Evolutionary conservation across 352 stramenopile species (phyloP).

Genomic region (Phytophthora idaei): DNA sequence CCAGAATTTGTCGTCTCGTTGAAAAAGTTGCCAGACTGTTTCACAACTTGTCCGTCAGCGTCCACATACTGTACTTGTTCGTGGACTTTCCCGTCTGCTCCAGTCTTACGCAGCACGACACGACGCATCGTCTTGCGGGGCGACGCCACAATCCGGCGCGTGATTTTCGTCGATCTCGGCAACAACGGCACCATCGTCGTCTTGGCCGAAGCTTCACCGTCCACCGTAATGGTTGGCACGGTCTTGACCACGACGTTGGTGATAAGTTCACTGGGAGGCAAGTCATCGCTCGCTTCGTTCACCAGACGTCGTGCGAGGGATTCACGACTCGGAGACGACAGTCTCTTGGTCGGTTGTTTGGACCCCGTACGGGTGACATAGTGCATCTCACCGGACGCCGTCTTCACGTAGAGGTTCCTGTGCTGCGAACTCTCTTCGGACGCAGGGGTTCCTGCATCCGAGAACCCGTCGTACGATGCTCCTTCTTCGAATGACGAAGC

Average conservation of each 20-base stretch:
- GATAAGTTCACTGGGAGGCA: conserved; percentile 14
- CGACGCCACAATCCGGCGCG: conserved; percentile 26
- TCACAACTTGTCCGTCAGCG: conserved; percentile 20
- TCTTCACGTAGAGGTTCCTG: not conserved
- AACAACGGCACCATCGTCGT: conserved; percentile 18
- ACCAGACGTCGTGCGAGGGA: conserved; percentile 30
- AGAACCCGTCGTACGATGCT: conserved; percentile 34
- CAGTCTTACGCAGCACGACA: conserved; percentile 24
- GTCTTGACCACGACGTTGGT: conserved; percentile 31
- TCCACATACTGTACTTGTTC: conserved; percentile 32
- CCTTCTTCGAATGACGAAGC: conserved; percentile 45
- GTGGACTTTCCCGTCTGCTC: conserved; percentile 21
- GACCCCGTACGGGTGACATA: conserved; percentile 7
- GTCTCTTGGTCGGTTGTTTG: conserved; percentile 40
- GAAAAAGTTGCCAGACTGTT: conserved; percentile 16
- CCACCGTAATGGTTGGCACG: conserved; percentile 10
- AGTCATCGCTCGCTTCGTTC: not conserved
- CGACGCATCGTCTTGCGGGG: conserved; percentile 33
- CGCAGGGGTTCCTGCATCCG: conserved; percentile 30
- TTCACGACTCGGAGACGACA: conserved; percentile 41
- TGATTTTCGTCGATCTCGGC: conserved; percentile 22
- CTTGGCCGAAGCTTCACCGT: conserved; percentile 2
- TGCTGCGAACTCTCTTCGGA: conserved; percentile 1
- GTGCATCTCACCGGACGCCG: conserved; percentile 2
- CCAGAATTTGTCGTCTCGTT: conserved; percentile 7